These are phyloP conservation scores for Trametopsis cervina DNA, from an alignment of 768 basidiomycete species.

Conservation along the genomic window DNA sequence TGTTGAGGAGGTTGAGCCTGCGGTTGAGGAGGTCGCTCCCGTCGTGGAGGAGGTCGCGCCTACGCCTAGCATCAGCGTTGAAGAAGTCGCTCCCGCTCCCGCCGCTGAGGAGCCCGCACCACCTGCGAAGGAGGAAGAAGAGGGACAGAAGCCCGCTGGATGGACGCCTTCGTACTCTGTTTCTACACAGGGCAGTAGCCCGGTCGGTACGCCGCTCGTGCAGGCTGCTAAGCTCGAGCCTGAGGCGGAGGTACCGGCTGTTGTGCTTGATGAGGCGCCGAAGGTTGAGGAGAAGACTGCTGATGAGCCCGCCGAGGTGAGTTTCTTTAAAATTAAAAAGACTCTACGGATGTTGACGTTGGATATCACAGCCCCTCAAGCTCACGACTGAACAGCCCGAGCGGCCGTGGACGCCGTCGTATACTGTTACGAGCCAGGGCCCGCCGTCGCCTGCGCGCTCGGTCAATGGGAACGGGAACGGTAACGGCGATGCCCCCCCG, in stretches of 20 bases:
- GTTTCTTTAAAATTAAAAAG: neutral
- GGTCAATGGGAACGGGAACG: no score
- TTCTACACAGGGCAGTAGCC: conserved; percentile 20
- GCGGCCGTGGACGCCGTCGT: conserved; percentile 47
- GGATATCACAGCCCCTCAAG: no score
- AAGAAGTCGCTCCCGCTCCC: neutral
- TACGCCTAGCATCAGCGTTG: no score
- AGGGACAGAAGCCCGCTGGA: neutral
- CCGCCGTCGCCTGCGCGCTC: no score
- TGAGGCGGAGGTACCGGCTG: conserved; percentile 14
- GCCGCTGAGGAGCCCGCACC: conserved; percentile 8
- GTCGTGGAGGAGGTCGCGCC: neutral
- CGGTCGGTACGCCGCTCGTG: conserved; percentile 11
- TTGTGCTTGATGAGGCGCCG: conserved; percentile 16
- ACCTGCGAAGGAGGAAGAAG: neutral
- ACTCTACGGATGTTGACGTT: no score
- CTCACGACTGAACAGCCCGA: conserved; percentile 37
- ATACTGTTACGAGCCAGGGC: conserved; percentile 41
- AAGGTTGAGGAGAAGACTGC: conserved; percentile 2
- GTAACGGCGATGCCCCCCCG: neutral
- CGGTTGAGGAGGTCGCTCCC: neutral
- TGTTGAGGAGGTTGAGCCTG: no score
- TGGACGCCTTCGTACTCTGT: conserved; percentile 25
- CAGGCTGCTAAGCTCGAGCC: conserved; percentile 16
- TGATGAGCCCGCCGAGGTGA: conserved; percentile 3